Base-by-base conservation (phyloP, 2,329 filamentous ascomycete species). In the Diaporthe eres region DNA sequence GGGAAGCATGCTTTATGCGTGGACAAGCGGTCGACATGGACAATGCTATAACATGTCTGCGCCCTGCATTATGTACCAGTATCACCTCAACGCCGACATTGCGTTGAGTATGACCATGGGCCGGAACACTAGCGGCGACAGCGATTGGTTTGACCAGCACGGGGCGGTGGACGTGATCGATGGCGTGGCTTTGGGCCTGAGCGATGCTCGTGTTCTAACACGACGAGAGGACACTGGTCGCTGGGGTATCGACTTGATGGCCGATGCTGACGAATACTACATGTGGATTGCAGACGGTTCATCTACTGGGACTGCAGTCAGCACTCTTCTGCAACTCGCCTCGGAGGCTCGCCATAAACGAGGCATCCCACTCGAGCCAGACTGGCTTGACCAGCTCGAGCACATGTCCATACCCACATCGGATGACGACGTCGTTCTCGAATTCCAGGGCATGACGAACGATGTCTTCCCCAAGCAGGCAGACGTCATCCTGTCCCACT, bases 81-180 rank as follows among this genome's bases (percentile, higher is more conserved):
- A 94, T 78, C 92, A 94, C 79, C 79, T 94, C 60, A 94, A 94
- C 78, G 92, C 92, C 5, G 92, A 94, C 76, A 93, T 94, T 78
- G 92, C 90, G 0, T 83, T 93, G 31, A 78, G 79, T 22, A 68
- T 82, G 55, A 67, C 79, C 70, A 81, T 80, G 74, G 78, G 79
- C 22, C 77, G 79, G 76, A 79, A 80, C 34, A 77, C 78, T 0
- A 80, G 78, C 61, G 80, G 80, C 4, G 78, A 82, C 61, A 79
- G 72, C 34, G 2, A 42, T 19, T 78, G 77, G 76, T 78, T 76
- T 49, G 47, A 74, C 19, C 51, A 58, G n/a, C 28, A 74, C 44
- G 77, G 77, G 15, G 60, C 72, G 13, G 73, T n/a, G 44, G 73
- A 75, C 28, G 73, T 77, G 6, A 44, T 77, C 37, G 72, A 77